phyloP scores from a whole-genome alignment of 129 eudicot genomes.

The Helichrysum umbraculigerum region DNA sequence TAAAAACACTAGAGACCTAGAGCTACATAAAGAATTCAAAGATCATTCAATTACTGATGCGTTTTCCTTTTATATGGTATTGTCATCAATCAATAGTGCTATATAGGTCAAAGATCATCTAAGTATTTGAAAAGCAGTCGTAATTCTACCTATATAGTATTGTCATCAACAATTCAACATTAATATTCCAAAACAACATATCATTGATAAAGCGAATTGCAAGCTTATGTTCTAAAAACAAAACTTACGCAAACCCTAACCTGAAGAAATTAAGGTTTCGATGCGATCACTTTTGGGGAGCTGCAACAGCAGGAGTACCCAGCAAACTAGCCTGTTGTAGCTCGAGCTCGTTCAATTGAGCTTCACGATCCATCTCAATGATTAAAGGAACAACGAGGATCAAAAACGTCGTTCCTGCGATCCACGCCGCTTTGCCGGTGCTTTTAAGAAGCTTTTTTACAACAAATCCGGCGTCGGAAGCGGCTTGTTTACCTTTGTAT shows the following conservation, averaged over 20 bases:
- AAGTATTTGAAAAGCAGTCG: background rate
- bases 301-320: slow-evolving; percentile 42
- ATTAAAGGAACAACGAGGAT: slow-evolving; percentile 57
- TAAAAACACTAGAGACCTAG: background rate
- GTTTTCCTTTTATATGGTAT: background rate
- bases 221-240: background rate
- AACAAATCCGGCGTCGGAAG: slow-evolving; percentile 43
- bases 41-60: background rate
- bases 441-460: slow-evolving; percentile 55
- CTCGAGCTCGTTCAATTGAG: slow-evolving; percentile 56
- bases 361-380: slow-evolving; percentile 68
- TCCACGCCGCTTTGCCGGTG: slow-evolving; percentile 80
- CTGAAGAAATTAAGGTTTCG: slow-evolving; percentile 1
- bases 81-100: background rate
- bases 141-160: no score
- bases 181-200: background rate
- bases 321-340: slow-evolving; percentile 62
- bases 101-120: background rate
- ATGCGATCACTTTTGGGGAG: slow-evolving; percentile 32
- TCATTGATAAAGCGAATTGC: background rate
- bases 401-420: slow-evolving; percentile 53
- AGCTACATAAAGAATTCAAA: background rate
- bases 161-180: background rate
- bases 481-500: slow-evolving; percentile 40
- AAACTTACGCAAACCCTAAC: slow-evolving; percentile 2